These are phyloP conservation scores for Mucuna pruriens DNA, from an alignment of 306 rosid species.

Conservation along the genomic window DNA sequence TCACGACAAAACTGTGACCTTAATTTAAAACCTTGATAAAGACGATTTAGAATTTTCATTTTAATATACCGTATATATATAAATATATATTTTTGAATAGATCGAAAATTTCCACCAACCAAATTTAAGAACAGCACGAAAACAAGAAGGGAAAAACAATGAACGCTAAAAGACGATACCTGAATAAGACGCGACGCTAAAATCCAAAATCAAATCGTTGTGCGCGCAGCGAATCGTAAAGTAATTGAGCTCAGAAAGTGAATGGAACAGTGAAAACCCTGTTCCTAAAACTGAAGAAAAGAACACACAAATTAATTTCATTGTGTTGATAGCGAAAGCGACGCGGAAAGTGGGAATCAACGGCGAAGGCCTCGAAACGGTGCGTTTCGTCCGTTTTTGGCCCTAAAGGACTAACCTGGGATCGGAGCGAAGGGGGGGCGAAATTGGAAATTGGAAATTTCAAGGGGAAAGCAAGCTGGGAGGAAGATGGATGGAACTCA, in stretches of 20 bases:
- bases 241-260: conserved; percentile 43
- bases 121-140: conserved; percentile 19
- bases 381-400: not conserved
- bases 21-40: not conserved
- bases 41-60: not conserved
- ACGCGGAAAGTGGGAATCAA: not conserved
- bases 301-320: not conserved
- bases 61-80: too few relatives aligned
- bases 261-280: conserved; percentile 41
- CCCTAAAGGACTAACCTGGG: conserved; percentile 34
- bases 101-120: conserved; percentile 18
- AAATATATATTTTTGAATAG: too few relatives aligned
- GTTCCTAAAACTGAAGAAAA: conserved; percentile 44
- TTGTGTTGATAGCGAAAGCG: not conserved
- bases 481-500: conserved; percentile 42
- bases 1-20: not conserved
- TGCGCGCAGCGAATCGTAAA: conserved; percentile 39
- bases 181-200: conserved; percentile 39
- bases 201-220: conserved; percentile 40
- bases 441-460: not conserved
- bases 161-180: conserved; percentile 45
- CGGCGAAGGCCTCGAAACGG: not conserved
- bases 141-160: conserved; percentile 11
- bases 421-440: not conserved
- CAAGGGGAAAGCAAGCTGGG: not conserved